phyloP scores from a whole-genome alignment of 2,329 filamentous ascomycete genomes.

The Hyphodiscus sp. region DNA sequence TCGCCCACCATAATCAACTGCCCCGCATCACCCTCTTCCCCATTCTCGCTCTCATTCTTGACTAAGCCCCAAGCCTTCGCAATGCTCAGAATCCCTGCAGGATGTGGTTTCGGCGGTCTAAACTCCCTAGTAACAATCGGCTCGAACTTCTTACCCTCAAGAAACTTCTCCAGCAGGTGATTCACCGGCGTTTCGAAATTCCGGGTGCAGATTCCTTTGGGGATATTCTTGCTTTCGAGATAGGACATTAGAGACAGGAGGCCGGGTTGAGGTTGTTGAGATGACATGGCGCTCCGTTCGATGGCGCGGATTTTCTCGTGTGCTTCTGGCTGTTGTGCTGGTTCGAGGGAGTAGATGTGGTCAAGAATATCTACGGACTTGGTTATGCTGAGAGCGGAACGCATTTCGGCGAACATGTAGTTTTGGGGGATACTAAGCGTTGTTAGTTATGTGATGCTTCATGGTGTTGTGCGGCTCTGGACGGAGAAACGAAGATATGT shows the following conservation, averaged over 20 bases:
- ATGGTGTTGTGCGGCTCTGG: not conserved
- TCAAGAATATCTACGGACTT: constrained; percentile 78
- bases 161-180: constrained; percentile 69
- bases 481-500: not conserved
- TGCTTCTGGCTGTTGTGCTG: constrained; percentile 53
- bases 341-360: constrained; percentile 72
- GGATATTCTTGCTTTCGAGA: constrained; percentile 59
- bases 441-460: constrained; percentile 12
- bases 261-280: constrained; percentile 77
- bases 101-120: constrained; percentile 75
- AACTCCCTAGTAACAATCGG: constrained; percentile 84
- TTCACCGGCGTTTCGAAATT: constrained; percentile 81
- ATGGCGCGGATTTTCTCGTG: constrained; percentile 70
- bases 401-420: constrained; percentile 94
- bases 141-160: constrained; percentile 59
- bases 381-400: constrained; percentile 62
- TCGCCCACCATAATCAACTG: constrained; percentile 48
- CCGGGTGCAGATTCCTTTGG: constrained; percentile 84
- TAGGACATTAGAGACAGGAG: constrained; percentile 74
- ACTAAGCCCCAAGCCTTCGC: constrained; percentile 68
- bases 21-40: constrained; percentile 14
- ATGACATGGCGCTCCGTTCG: constrained; percentile 72
- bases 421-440: constrained; percentile 71
- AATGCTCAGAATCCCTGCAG: constrained; percentile 82
- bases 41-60: constrained; percentile 22